Percentiles rank a stretch among this genome's conserved stretches.
phyloP scores from a whole-genome alignment of 345 rosid genomes.

The Corchorus olitorius region DNA sequence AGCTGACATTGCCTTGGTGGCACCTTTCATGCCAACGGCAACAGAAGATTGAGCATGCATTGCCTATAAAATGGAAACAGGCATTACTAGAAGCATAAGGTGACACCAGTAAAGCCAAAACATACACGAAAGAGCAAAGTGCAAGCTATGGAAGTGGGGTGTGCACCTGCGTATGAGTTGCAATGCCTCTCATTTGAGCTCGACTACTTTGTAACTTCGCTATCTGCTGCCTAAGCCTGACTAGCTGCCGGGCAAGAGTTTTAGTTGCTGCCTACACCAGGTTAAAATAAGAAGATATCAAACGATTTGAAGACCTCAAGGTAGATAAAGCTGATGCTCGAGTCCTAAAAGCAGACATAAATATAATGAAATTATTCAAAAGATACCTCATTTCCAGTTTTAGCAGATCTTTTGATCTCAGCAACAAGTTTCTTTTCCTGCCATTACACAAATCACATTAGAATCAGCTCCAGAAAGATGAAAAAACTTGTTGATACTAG shows the following conservation, averaged over 20 bases:
- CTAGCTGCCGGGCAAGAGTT: conserved; percentile 79
- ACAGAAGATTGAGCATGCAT: conserved; percentile 94
- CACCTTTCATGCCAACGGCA: conserved; percentile 90
- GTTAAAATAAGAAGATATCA: background rate
- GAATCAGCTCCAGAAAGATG: conserved; percentile 1
- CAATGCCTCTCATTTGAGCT: conserved; percentile 98
- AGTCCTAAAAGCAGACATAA: background rate
- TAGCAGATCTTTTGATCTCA: conserved; percentile 91
- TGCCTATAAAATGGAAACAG: conserved; percentile 53
- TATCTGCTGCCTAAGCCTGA: conserved; percentile 92
- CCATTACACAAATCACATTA: conserved; percentile 24
- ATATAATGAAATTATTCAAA: background rate
- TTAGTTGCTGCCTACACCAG: conserved; percentile 73
- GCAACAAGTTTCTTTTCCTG: conserved; percentile 96
- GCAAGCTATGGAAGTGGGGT: background rate
- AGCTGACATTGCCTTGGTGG: conserved; percentile 85
- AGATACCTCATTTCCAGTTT: conserved; percentile 89
- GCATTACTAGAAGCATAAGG: conserved; percentile 23
- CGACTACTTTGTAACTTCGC: conserved; percentile 89
- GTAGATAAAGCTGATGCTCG: conserved; percentile 6
- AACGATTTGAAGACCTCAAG: background rate
- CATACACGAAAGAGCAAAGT: background rate
- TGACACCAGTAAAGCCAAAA: background rate
- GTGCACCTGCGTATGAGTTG: conserved; percentile 93
- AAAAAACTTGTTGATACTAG: conserved; percentile 21